These are phyloP conservation scores for Spiraea crenata DNA, from an alignment of 331 rosid genomes.

Conservation along the genomic window DNA sequence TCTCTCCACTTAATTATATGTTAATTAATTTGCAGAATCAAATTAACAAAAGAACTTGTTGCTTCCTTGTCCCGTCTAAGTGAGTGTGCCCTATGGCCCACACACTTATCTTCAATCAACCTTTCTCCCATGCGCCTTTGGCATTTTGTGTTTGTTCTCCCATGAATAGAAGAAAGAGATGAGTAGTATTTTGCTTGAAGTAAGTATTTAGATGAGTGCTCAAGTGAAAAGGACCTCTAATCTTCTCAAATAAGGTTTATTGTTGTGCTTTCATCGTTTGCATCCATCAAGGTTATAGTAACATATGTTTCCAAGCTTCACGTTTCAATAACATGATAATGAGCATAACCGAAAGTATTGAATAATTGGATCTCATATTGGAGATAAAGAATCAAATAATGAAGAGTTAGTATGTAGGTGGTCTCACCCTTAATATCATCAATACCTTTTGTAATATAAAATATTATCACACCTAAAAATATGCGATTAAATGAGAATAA, in stretches of 20 bases:
- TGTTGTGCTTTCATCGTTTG: no score
- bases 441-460: no score
- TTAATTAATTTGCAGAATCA: slow-evolving; percentile 33
- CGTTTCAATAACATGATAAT: no score
- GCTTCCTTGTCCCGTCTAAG: slow-evolving; percentile 52
- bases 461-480: no score
- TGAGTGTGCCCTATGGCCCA: slow-evolving; percentile 48
- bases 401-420: no score
- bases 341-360: no score
- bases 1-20: slow-evolving; percentile 23
- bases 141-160: slow-evolving; percentile 39
- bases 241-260: background rate
- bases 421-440: no score
- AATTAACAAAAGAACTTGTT: slow-evolving; percentile 38
- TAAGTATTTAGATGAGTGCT: slow-evolving; percentile 24
- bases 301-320: no score
- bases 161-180: slow-evolving; percentile 6
- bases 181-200: slow-evolving; percentile 22
- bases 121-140: slow-evolving; percentile 32
- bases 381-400: no score
- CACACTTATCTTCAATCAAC: slow-evolving; percentile 37
- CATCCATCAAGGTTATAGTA: no score
- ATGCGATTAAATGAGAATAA: no score
- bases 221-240: slow-evolving; percentile 33
- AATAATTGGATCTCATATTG: no score